Percentiles rank a stretch among this genome's conserved stretches.
Conservation (phyloP, 2,329 filamentous ascomycete species). For the Diaporthe caulivora region DNA sequence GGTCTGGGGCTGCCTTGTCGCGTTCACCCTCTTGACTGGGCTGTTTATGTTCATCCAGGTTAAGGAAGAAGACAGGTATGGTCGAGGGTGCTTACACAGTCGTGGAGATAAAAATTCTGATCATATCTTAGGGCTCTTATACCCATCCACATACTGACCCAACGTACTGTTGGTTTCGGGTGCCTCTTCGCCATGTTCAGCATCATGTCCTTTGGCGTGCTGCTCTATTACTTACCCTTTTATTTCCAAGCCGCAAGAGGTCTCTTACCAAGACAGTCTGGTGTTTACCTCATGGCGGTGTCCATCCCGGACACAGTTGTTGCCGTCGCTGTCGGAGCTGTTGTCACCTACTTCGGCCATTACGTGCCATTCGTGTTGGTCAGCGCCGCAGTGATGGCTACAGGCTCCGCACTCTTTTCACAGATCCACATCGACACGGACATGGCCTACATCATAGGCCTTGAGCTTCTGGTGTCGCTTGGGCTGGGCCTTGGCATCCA, state of each 20-base stretch:
- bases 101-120: not conserved
- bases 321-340: not conserved
- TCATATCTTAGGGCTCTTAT: not conserved
- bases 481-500: not conserved
- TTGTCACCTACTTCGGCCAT: not conserved
- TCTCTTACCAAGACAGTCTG: not conserved
- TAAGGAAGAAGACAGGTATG: conserved; percentile 10
- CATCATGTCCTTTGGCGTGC: not conserved
- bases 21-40: not conserved
- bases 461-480: not conserved
- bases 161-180: conserved; percentile 5
- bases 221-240: not conserved
- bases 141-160: conserved; percentile 5
- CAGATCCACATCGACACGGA: not conserved
- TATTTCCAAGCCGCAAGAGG: conserved; percentile 23
- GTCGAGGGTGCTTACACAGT: fast-evolving
- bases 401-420: not conserved
- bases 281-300: not conserved
- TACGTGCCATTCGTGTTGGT: conserved; percentile 13
- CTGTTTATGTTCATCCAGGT: conserved; percentile 9
- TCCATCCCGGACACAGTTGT: not conserved
- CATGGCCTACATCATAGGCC: not conserved
- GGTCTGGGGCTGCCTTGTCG: not conserved
- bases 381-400: not conserved
- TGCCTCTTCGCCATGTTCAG: not conserved